Conservation (phyloP, 2,329 filamentous ascomycete species). For the Neofusicoccum cordaticola region DNA sequence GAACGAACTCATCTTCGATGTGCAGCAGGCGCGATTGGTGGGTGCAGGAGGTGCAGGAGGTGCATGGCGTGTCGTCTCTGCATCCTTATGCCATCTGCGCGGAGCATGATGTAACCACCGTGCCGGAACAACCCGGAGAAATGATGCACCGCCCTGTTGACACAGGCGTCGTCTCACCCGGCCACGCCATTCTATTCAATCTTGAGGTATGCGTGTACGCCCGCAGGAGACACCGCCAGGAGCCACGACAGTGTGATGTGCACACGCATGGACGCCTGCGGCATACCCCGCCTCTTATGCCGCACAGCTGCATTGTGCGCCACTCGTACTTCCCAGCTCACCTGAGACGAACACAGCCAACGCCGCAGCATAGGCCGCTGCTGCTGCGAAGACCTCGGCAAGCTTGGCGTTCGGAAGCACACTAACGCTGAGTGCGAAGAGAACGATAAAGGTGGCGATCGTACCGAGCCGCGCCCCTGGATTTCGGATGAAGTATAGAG, state of each 20-base stretch:
- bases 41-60: not conserved
- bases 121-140: not conserved
- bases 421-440: constrained; percentile 26
- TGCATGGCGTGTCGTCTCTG: constrained; percentile 4
- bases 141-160: not conserved
- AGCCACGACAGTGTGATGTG: too few species aligned
- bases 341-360: constrained; percentile 24
- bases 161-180: not conserved
- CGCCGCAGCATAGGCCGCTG: constrained; percentile 26
- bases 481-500: not conserved
- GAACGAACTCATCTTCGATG: not conserved
- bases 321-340: not conserved
- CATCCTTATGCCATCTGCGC: not conserved
- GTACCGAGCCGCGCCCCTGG: not conserved
- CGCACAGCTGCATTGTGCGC: not conserved
- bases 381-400: constrained; percentile 27
- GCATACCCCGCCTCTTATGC: too few species aligned
- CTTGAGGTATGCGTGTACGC: too few species aligned
- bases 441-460: constrained; percentile 16
- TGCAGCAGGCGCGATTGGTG: not conserved
- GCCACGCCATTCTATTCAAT: too few species aligned
- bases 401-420: constrained; percentile 24
- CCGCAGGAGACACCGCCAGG: too few species aligned
- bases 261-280: too few species aligned
- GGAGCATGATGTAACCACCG: constrained; percentile 7